A percentile compares a stretch with the other conserved stretches of the same genome.
Conservation (phyloP, 345 rosid species). For the Nephelium lappaceum region DNA sequence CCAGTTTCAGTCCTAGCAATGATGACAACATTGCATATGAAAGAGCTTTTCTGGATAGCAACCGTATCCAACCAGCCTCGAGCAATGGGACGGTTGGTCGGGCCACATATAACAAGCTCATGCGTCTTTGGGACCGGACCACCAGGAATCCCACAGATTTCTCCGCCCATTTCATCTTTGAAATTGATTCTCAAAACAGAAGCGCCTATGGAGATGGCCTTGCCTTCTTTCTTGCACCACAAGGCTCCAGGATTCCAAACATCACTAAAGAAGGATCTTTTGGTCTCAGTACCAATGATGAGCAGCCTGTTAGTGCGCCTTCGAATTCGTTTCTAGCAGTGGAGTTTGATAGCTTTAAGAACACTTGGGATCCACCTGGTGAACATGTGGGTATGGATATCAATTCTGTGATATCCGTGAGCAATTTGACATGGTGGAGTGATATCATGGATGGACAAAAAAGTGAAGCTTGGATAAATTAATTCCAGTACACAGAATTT, state of each 20-base stretch:
- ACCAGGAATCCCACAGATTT: background rate
- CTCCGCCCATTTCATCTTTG: background rate
- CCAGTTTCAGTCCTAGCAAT: background rate
- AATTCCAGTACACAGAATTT: constrained; percentile 24
- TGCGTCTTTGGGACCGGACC: background rate
- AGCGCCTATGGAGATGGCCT: background rate
- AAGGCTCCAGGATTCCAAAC: background rate
- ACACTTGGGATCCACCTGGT: constrained; percentile 19
- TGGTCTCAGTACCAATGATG: constrained; percentile 12
- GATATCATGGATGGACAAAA: constrained; percentile 1
- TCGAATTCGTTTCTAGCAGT: constrained; percentile 21
- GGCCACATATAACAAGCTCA: background rate
- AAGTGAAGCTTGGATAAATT: constrained; percentile 34
- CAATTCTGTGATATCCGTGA: constrained; percentile 25
- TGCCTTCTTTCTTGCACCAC: constrained; percentile 12
- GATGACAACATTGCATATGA: background rate
- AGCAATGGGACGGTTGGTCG: background rate
- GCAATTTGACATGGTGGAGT: background rate
- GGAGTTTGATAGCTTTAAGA: constrained; percentile 32
- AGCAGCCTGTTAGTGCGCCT: background rate
- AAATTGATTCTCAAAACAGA: constrained; percentile 4
- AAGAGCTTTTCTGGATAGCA: background rate
- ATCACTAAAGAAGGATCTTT: constrained; percentile 7
- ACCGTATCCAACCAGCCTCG: background rate
- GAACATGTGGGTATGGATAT: constrained; percentile 36